Evolutionary conservation across 805 yeast species (phyloP).

Genomic region (Yamadazyma sp.): DNA sequence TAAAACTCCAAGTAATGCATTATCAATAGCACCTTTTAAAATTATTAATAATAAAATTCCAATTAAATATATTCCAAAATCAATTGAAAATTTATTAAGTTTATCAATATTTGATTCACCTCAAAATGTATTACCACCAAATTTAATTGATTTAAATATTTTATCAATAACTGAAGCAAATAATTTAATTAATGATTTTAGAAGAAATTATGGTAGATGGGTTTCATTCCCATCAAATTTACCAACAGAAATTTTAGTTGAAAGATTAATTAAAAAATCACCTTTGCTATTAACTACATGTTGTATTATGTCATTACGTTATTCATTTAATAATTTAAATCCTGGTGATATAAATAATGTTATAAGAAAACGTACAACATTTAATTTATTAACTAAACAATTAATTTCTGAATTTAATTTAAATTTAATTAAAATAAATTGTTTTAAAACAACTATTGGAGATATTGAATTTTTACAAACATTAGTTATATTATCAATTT

Average conservation of each 20-base stretch:
- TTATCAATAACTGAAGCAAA: constrained; percentile 47
- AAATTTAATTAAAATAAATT: constrained; percentile 30
- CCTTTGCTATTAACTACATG: constrained; percentile 66
- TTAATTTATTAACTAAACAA: constrained; percentile 42
- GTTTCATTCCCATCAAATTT: constrained; percentile 60
- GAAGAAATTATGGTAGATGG: constrained; percentile 75
- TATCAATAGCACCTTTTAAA: constrained; percentile 43
- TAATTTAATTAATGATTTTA: constrained; percentile 52
- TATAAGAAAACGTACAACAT: constrained; percentile 27
- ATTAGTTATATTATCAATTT: constrained; percentile 60
- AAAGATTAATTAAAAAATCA: constrained; percentile 46
- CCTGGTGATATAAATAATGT: constrained; percentile 24
- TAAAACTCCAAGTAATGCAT: constrained; percentile 32
- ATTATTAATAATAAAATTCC: constrained; percentile 32
- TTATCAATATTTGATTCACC: constrained; percentile 9
- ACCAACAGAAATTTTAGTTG: constrained; percentile 47
- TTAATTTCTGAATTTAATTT: constrained; percentile 48
- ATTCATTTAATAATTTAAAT: constrained; percentile 27
- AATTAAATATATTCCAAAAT: constrained; percentile 26
- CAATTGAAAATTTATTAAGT: constrained; percentile 30
- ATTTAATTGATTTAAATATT: constrained; percentile 50
- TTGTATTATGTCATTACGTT: constrained; percentile 61
- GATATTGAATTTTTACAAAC: constrained; percentile 65
- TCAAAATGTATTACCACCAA: constrained; percentile 24
- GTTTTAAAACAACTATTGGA: constrained; percentile 25